A percentile compares a stretch with the other conserved stretches of the same genome.
phyloP scores from a whole-genome alignment of 129 eudicot species.

The Pseudognaphalium luteoalbum region DNA sequence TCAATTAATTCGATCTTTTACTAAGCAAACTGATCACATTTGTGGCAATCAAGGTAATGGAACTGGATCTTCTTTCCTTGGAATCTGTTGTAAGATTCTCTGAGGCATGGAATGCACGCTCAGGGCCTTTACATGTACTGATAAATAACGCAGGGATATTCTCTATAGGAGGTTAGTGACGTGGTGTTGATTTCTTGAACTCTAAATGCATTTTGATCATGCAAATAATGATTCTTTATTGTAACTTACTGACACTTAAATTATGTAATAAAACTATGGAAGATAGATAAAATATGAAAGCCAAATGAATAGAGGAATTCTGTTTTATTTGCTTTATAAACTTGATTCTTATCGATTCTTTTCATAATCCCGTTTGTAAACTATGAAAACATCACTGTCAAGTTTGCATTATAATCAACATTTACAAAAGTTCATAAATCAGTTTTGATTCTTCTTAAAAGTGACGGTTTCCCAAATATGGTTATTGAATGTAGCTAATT shows the following conservation, averaged over 20 bases:
- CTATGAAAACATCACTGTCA: constrained; percentile 1
- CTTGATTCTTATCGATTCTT: neutral
- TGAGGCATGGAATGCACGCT: constrained; percentile 88
- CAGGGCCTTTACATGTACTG: constrained; percentile 79
- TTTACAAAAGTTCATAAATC: neutral
- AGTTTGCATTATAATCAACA: neutral
- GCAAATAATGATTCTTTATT: neutral
- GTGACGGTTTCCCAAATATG: neutral
- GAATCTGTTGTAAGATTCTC: constrained; percentile 85
- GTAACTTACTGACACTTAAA: neutral
- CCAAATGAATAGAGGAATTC: neutral
- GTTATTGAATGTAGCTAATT: neutral
- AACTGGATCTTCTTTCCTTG: constrained; percentile 85
- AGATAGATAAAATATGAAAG: neutral
- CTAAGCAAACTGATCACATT: constrained; percentile 6
- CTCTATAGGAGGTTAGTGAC: constrained; percentile 80
- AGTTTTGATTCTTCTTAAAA: neutral
- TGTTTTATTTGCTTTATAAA: neutral
- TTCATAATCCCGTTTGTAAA: constrained; percentile 17
- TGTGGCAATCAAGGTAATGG: constrained; percentile 61
- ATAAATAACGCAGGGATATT: constrained; percentile 95
- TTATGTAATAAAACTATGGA: neutral
- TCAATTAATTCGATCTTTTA: neutral
- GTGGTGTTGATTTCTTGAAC: constrained; percentile 6
- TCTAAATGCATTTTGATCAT: neutral